Conservation (phyloP, 805 yeast genomes). For the Yamadazyma insecticola region DNA sequence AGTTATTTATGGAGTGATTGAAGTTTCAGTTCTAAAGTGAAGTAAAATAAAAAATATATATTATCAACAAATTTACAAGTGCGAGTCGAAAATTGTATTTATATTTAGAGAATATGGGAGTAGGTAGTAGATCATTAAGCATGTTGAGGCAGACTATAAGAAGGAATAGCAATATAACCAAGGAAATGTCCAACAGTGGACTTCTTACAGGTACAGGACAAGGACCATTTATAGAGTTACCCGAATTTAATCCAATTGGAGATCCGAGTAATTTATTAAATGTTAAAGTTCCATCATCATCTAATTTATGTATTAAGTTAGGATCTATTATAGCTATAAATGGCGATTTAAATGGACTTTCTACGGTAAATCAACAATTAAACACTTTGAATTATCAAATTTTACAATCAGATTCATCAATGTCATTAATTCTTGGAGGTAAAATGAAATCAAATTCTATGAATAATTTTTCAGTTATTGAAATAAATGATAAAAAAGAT, state of each 20-base stretch:
- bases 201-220: conserved; percentile 37
- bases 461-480: conserved; percentile 33
- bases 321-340: conserved; percentile 42
- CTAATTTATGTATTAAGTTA: conserved; percentile 10
- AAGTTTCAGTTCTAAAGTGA: too few relatives aligned
- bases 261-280: conserved; percentile 33
- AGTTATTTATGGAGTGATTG: too few relatives aligned
- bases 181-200: conserved; percentile 7
- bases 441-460: conserved; percentile 13
- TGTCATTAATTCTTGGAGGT: conserved; percentile 26
- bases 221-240: conserved; percentile 44
- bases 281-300: conserved; percentile 39
- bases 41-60: too few relatives aligned
- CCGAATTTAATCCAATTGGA: conserved; percentile 40
- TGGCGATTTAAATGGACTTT: conserved; percentile 25
- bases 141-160: too few relatives aligned
- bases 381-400: conserved; percentile 11
- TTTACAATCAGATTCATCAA: conserved; percentile 12
- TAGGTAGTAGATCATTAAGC: too few relatives aligned
- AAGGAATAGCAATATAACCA: conserved; percentile 1
- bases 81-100: too few relatives aligned
- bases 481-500: conserved; percentile 30
- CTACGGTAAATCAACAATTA: conserved; percentile 7
- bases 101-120: too few relatives aligned
- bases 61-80: too few relatives aligned